Percentiles rank a stretch among this genome's conserved stretches.
Evolutionary conservation across 192 early-diverging fungal genomes (phyloP).

Genomic region (Coemansia sp.): DNA sequence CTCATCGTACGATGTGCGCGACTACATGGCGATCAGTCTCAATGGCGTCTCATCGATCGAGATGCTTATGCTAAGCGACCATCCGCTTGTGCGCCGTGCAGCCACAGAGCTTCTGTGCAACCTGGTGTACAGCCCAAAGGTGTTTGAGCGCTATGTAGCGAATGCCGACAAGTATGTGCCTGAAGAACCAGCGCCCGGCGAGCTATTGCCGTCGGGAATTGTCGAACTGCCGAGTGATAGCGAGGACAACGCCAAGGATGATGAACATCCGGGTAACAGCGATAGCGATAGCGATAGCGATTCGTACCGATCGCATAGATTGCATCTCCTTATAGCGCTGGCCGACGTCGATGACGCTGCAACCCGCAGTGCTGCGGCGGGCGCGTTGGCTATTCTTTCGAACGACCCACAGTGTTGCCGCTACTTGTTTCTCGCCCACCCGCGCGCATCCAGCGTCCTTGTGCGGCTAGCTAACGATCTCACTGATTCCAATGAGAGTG

Average conservation of each 20-base stretch:
- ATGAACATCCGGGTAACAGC: neutral
- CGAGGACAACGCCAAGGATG: constrained; percentile 10
- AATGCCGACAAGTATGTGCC: constrained; percentile 26
- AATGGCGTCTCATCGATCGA: constrained; percentile 74
- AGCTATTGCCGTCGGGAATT: constrained; percentile 21
- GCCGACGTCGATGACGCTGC: constrained; percentile 84
- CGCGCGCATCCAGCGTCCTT: constrained; percentile 32
- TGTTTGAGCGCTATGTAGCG: constrained; percentile 75
- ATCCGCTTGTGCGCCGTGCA: constrained; percentile 77
- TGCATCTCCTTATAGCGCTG: constrained; percentile 82
- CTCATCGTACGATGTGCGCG: constrained; percentile 63
- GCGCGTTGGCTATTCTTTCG: constrained; percentile 82
- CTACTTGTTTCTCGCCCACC: constrained; percentile 39
- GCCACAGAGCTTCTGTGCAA: constrained; percentile 93
- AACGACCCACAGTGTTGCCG: constrained; percentile 43
- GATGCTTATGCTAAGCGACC: constrained; percentile 75
- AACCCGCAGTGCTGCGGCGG: constrained; percentile 82
- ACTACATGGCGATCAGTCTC: constrained; percentile 57
- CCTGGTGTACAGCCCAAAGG: constrained; percentile 79
- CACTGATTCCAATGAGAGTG: neutral
- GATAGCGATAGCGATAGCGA: constrained; percentile 7
- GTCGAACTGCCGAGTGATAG: constrained; percentile 37
- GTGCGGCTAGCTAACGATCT: constrained; percentile 9
- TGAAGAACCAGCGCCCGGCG: neutral
- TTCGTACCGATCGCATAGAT: constrained; percentile 53